Evolutionary conservation across 768 basidiomycete species (phyloP), one percentile per base, ranked within the genome.

Genomic region (Neoboletus brunneissimus): DNA sequence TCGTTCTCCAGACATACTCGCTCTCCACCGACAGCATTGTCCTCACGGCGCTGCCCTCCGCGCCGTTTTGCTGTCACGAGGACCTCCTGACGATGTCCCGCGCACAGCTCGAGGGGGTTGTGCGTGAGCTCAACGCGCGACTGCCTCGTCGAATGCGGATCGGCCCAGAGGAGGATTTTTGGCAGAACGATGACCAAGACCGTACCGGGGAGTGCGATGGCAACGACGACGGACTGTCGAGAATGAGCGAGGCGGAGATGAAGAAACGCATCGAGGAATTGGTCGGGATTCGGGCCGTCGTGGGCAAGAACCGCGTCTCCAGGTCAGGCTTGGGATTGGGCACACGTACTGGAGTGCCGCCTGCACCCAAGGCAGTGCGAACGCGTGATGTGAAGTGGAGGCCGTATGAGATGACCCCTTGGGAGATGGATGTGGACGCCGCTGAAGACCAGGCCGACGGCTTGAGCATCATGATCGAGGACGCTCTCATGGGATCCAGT

Each of bases 21-120:
- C 50, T 64, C 55, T 64, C 68, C 16, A 70, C 79, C 2, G 80
- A 84, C 60, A 82, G 81, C 9, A 73, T 89, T 41, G 76, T 88
- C 38, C 81, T 89, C 67, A 88, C 84, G 0, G 77, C 86, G 7
- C 75, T 89, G 13, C 73, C 78, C 41, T 69, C 68, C 23, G 73
- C 80, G 11, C 87, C 87, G 0, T 90, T 89, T 72, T 86, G 85
- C 70, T 88, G 86, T 68, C 86, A 90, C 65, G 85, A 87, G 56
- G 87, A 90, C 60, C 77, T 89, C 41, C 64, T 88, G 52, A 77
- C 80, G 1, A 88, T 90, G 88, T 62, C 79, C 4, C 81, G 80
- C 41, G 44, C 67, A 1, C 74, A 81, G 56, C 81, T 90, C 43
- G 64, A 83, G 45, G 67, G 54, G 1, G 85, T 85, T 16, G 87